Evolutionary conservation across 805 yeast genomes (phyloP), one percentile per base, ranked within the genome.

Genomic region (Yamadazyma endophytica): DNA sequence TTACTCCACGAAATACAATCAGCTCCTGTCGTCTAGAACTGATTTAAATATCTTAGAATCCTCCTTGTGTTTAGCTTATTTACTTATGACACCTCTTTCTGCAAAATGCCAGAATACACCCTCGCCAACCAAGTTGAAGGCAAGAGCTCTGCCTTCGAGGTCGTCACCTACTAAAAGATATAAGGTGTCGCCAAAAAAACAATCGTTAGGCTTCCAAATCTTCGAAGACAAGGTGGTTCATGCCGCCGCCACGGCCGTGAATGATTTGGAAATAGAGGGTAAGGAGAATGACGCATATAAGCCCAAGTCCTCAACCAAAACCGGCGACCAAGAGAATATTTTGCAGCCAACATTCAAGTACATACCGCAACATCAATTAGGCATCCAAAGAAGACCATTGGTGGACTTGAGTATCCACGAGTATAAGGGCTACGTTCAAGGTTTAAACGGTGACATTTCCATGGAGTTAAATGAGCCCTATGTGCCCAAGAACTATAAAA

Each of bases 301-400:
- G 6, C 8, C 4, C 3, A n/a, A 26, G n/a, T 2, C 17, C 14
- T n/a, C n/a, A n/a, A 12, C 19, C 5, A 25, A 30, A 4, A 13
- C n/a, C 37, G 50, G 50, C 33, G 68, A 65, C 40, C 68, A 65
- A 47, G 71, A 65, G 38, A 65, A 65, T 40, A 41, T 38, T 17
- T 31, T 42, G 24, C 46, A 42, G 26, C 46, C 46, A n/a, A 39
- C 33, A 24, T 17, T 32, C 2, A 36, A 36, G 18, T 13, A n/a
- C 6, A 20, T 38, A 7, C 14, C 19, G 19, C 46, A 38, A 32
- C 22, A 30, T n/a, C 11, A 19, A n/a, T n/a, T 24, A 16, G 22
- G 21, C 23, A 4, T 24, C 5, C 13, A 15, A 15, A 37, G 46
- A 26, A 27, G 12, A 9, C 46, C 46, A 13, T 36, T 41, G 26